Percentiles rank a stretch among this genome's conserved stretches.
These are phyloP conservation scores for Medicago lupulina DNA, from an alignment of 306 rosid species.

Conservation along the genomic window DNA sequence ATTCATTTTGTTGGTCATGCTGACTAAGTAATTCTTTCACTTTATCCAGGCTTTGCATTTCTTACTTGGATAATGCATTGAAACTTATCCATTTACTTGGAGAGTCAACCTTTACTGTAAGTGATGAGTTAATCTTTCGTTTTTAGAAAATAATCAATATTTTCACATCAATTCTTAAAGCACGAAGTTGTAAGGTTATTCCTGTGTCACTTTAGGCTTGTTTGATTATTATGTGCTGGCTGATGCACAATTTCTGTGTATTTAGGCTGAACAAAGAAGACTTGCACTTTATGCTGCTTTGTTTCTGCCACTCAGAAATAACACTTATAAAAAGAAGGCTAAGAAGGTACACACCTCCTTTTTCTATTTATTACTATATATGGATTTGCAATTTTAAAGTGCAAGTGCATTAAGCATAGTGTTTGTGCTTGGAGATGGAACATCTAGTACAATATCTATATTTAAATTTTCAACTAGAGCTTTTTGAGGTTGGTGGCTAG, in stretches of 20 bases:
- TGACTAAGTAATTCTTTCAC: conserved; percentile 22
- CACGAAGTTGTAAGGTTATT: conserved; percentile 18
- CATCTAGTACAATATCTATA: conserved; percentile 7
- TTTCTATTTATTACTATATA: conserved; percentile 32
- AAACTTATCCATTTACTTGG: conserved; percentile 69
- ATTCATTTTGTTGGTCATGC: conserved; percentile 34
- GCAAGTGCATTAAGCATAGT: conserved; percentile 22
- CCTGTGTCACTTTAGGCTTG: conserved; percentile 24
- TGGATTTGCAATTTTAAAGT: conserved; percentile 18
- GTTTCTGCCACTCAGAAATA: conserved; percentile 80
- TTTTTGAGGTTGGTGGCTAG: no score
- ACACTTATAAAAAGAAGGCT: conserved; percentile 65
- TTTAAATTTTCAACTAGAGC: conserved; percentile 24
- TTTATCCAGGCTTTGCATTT: conserved; percentile 63
- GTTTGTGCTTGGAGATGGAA: conserved; percentile 18
- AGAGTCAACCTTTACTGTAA: conserved; percentile 66
- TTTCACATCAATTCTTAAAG: conserved; percentile 16
- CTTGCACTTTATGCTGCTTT: conserved; percentile 69
- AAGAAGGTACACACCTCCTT: conserved; percentile 61
- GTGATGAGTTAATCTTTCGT: conserved; percentile 39
- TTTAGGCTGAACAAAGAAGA: conserved; percentile 82
- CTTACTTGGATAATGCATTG: conserved; percentile 66
- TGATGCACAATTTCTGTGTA: conserved; percentile 40
- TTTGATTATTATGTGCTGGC: conserved; percentile 17
- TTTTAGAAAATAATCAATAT: background rate